phyloP scores from a whole-genome alignment of 345 rosid genomes.

The Raphanus raphanistrum region DNA sequence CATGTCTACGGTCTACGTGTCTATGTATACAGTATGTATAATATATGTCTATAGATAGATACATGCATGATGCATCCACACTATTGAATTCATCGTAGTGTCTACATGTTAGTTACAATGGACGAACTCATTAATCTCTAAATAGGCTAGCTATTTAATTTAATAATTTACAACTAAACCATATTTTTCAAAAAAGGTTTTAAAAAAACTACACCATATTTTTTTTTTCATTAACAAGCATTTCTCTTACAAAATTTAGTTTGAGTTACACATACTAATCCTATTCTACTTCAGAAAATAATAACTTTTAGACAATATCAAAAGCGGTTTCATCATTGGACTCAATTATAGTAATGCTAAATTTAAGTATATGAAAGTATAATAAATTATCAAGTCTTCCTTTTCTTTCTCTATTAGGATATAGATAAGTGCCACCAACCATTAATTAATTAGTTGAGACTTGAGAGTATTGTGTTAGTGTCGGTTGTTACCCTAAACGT shows the following conservation, averaged over 20 bases:
- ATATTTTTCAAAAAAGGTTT: too few relatives aligned
- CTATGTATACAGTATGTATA: neutral
- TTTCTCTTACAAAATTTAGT: neutral
- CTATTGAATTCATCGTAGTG: neutral
- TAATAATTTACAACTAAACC: neutral
- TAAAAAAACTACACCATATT: neutral
- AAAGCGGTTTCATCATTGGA: constrained; percentile 14
- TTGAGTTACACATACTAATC: neutral
- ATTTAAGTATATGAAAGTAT: neutral
- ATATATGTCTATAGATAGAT: neutral
- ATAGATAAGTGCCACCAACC: constrained; percentile 24
- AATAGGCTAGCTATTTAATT: neutral
- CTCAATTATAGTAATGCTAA: neutral
- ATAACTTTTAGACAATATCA: neutral
- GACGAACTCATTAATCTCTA: neutral
- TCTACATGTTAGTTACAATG: neutral
- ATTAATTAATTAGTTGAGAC: constrained; percentile 19
- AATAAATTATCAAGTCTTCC: neutral
- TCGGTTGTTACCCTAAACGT: constrained; percentile 23
- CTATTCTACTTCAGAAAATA: neutral
- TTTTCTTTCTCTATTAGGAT: constrained; percentile 13
- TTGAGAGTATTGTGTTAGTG: constrained; percentile 20
- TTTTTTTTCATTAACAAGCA: neutral
- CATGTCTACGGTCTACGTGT: neutral
- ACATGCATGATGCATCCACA: neutral